Evolutionary conservation across 2,329 filamentous ascomycete species (phyloP).

Genomic region (Pseudogymnoascus verrucosus): DNA sequence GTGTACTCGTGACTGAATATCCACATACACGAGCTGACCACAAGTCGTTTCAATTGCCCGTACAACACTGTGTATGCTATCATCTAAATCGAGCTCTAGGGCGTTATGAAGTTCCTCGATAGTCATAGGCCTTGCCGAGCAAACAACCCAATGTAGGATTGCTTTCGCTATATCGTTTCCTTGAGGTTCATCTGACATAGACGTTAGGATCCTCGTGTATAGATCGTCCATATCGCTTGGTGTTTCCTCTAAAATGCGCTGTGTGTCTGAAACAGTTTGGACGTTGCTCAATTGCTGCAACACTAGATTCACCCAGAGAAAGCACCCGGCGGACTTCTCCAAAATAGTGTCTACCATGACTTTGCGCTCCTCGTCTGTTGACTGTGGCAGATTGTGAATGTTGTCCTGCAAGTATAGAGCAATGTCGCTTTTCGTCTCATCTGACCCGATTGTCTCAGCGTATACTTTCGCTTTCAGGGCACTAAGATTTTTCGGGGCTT

Average conservation of each 20-base stretch:
- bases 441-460: neutral
- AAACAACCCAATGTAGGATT: conserved; percentile 32
- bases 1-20: conserved; percentile 28
- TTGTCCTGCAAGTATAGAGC: neutral
- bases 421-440: neutral
- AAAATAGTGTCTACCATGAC: conserved; percentile 20
- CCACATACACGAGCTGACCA: conserved; percentile 32
- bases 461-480: neutral
- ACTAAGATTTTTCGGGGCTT: neutral
- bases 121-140: conserved; percentile 28
- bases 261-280: conserved; percentile 12
- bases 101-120: conserved; percentile 29
- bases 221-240: conserved; percentile 27
- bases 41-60: conserved; percentile 26
- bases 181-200: conserved; percentile 23
- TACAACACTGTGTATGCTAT: conserved; percentile 24
- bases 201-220: conserved; percentile 29
- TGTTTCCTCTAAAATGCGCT: conserved; percentile 18
- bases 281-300: conserved; percentile 25
- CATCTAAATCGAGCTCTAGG: conserved; percentile 29
- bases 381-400: neutral
- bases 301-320: conserved; percentile 29
- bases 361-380: conserved; percentile 1
- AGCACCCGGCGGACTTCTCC: conserved; percentile 26
- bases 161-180: conserved; percentile 29